phyloP scores from a whole-genome alignment of 805 yeast species.

The Wickerhamiella spandovensis region DNA sequence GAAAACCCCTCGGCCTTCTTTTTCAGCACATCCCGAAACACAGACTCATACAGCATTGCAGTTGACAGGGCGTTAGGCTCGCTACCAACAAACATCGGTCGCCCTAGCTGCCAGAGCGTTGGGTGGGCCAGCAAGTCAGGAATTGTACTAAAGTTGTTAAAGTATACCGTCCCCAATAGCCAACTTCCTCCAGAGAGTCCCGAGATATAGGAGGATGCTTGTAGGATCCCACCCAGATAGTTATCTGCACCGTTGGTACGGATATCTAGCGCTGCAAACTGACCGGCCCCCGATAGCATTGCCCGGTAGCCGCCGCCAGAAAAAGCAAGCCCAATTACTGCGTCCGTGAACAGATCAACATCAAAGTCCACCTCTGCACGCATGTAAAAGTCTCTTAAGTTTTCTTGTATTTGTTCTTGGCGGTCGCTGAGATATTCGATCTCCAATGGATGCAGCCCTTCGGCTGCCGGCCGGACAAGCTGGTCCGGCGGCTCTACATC shows the following conservation, averaged over 20 bases:
- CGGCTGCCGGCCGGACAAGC: conserved; percentile 1
- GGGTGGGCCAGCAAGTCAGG: conserved; percentile 15
- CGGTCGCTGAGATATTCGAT: conserved; percentile 1
- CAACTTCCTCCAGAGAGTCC: conserved; percentile 68
- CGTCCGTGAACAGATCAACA: conserved; percentile 14
- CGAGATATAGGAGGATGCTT: conserved; percentile 40
- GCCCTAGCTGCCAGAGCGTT: conserved; percentile 22
- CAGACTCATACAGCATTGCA: conserved; percentile 7
- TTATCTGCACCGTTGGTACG: conserved; percentile 28
- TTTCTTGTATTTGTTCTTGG: not conserved
- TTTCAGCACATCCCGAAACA: conserved; percentile 13
- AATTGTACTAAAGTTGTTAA: conserved; percentile 29
- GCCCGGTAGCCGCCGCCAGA: conserved; percentile 83
- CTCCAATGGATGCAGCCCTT: conserved; percentile 4
- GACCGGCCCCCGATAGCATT: conserved; percentile 47
- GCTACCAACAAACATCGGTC: conserved; percentile 17
- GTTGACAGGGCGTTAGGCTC: conserved; percentile 10
- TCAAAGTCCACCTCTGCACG: conserved; percentile 5
- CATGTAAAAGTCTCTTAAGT: not conserved
- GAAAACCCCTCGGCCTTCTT: conserved; percentile 51
- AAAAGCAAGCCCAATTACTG: conserved; percentile 34
- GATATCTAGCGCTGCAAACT: conserved; percentile 36
- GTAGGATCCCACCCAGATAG: conserved; percentile 38
- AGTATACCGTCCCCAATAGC: conserved; percentile 40
- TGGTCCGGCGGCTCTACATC: not conserved